Conservation (phyloP, 2,329 filamentous ascomycete species). For the Aureobasidium uvarum region DNA sequence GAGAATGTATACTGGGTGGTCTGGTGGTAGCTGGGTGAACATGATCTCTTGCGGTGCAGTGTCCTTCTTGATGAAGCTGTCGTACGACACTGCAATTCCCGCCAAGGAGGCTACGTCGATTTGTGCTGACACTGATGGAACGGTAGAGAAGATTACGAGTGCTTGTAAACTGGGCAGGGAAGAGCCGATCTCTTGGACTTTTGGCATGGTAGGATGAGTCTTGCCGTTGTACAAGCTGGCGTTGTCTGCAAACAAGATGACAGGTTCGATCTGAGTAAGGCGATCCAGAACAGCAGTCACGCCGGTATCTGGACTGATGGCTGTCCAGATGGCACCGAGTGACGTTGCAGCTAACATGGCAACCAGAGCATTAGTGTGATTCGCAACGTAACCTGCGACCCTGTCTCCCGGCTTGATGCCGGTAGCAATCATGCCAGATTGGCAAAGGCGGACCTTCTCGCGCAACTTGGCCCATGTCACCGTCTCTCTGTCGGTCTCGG, state of each 20-base stretch:
- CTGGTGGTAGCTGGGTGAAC: constrained; percentile 77
- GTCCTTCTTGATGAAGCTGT: constrained; percentile 44
- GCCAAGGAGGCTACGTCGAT: constrained; percentile 26
- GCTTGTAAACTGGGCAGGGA: constrained; percentile 65
- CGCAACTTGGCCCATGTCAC: constrained; percentile 78
- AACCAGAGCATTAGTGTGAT: constrained; percentile 82
- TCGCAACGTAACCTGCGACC: constrained; percentile 75
- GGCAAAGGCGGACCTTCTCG: constrained; percentile 71
- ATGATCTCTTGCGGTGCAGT: constrained; percentile 30
- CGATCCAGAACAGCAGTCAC: constrained; percentile 88
- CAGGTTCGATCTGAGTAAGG: constrained; percentile 78
- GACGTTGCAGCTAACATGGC: constrained; percentile 82
- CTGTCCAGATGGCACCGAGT: constrained; percentile 87
- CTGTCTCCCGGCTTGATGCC: constrained; percentile 63
- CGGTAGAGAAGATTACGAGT: constrained; percentile 64
- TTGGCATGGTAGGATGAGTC: constrained; percentile 73
- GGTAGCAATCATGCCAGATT: constrained; percentile 64
- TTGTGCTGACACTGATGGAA: constrained; percentile 19
- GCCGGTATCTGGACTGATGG: constrained; percentile 87
- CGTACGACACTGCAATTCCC: constrained; percentile 41
- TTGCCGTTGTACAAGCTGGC: constrained; percentile 89
- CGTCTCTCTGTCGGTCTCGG: constrained; percentile 65
- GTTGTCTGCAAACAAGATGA: constrained; percentile 81
- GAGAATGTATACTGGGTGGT: constrained; percentile 89
- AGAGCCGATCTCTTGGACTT: constrained; percentile 72